These are phyloP conservation scores for Apiotrichum brassicae DNA, from an alignment of 1,284 basidiomycete genomes.

Conservation along the genomic window DNA sequence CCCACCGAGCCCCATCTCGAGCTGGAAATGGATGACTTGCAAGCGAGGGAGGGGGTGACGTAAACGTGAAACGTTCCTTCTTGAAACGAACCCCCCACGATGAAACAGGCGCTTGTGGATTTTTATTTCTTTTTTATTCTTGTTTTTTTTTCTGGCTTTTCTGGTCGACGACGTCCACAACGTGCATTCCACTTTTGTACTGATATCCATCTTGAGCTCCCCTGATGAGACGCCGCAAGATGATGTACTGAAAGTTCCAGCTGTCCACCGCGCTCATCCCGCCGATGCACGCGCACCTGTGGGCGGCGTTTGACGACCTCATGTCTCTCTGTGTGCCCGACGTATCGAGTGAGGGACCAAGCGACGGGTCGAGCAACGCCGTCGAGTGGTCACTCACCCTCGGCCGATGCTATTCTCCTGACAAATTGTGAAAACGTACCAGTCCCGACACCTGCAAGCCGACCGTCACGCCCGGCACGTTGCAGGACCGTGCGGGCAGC, in stretches of 20 bases:
- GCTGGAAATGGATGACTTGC: too few relatives aligned
- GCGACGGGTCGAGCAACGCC: too few relatives aligned
- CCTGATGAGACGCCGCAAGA: not conserved
- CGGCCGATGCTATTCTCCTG: not conserved
- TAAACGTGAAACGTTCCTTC: too few relatives aligned
- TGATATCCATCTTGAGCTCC: not conserved
- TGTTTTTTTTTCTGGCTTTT: too few relatives aligned
- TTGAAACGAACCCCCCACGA: too few relatives aligned
- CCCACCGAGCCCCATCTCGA: too few relatives aligned
- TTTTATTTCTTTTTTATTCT: too few relatives aligned
- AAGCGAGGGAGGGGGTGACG: too few relatives aligned
- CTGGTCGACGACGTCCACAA: too few relatives aligned
- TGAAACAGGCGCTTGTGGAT: too few relatives aligned
- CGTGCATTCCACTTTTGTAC: not conserved
- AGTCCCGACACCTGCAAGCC: not conserved
- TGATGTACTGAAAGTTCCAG: not conserved
- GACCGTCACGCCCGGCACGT: not conserved
- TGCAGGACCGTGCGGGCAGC: not conserved
- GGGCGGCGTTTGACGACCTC: conserved; percentile 1
- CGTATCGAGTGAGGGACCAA: not conserved
- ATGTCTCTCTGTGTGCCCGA: not conserved
- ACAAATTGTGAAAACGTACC: not conserved
- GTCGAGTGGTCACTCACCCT: conserved; percentile 1
- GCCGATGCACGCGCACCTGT: conserved; percentile 3
- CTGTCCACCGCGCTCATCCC: not conserved